Base-by-base conservation (phyloP, 2,329 filamentous ascomycete genomes). In the Pestalotiopsis sp. region DNA sequence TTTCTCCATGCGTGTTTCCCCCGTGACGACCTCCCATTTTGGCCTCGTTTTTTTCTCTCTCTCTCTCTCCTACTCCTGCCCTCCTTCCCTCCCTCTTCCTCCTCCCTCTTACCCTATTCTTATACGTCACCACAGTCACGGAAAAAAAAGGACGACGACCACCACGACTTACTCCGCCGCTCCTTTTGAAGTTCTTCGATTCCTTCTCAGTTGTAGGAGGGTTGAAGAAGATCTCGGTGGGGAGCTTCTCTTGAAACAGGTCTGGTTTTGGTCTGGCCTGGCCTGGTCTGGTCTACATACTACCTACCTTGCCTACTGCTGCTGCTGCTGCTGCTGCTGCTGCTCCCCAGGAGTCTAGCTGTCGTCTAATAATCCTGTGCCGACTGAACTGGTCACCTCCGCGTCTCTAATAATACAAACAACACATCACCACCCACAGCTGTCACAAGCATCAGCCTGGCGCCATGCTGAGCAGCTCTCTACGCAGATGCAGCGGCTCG, bases 381-480 rank as follows among this genome's bases (percentile, higher is more conserved):
- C 30, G 30, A 35, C 30, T 35, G 44, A 20, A n/a, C 44, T 20
- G 17, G 17, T 52, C 44, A 7, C 44, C 44, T 62, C 38, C 17
- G 24, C 22, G 7, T n/a, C 38, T 11, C 7, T 38, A 20, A 39
- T 13, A 17, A 62, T 40, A 38, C 59, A 26, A 17, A 22, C 24
- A 17, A 62, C 10, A 62, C 44, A n/a, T 48, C 40, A 52, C n/a
- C 30, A 48, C 22, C 26, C 11, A 57, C 52, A 61, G 65, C 70
- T 75, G 61, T 67, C 67, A 24, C 62, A 72, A 77, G 77, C 78
- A 78, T 80, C 75, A 77, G 75, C 75, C 74, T 76, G 78, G 79
- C 83, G 86, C 81, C 83, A 94, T 94, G 91, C 86, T 93, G 86
- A 89, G 90, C 83, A 88, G 86, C 79, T 88, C 89, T 73, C 81